Evolutionary conservation across 495 filamentous ascomycete species (phyloP).

Genomic region (Cryomyces minteri): DNA sequence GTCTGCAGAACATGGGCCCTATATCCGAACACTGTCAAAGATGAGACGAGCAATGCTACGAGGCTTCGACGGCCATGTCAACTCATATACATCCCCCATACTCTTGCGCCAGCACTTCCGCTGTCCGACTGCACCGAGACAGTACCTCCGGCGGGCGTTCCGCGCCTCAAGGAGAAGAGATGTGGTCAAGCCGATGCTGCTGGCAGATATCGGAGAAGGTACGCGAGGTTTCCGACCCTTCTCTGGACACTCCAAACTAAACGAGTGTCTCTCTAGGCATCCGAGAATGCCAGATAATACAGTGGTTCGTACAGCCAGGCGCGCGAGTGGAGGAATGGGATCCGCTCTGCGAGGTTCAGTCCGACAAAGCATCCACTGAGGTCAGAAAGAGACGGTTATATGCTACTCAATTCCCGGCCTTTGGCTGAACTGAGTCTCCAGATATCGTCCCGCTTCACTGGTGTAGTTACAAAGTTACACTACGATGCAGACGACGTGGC

Average conservation of each 20-base stretch:
- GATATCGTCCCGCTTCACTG: slow-evolving; percentile 89
- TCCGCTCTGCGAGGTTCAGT: slow-evolving; percentile 92
- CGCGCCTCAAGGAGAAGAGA: slow-evolving; percentile 37
- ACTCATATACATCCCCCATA: too few relatives aligned
- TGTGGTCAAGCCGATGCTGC: slow-evolving; percentile 65
- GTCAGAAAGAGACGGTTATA: slow-evolving; percentile 15
- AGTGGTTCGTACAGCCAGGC: slow-evolving; percentile 97
- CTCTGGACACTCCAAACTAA: background rate
- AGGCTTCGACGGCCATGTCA: too few relatives aligned
- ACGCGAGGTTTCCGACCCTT: slow-evolving; percentile 4
- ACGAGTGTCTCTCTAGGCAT: slow-evolving; percentile 42
- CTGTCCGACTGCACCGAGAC: background rate
- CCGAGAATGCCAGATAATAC: slow-evolving; percentile 94
- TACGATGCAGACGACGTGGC: slow-evolving; percentile 95
- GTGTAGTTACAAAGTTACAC: slow-evolving; percentile 88
- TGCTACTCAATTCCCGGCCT: background rate
- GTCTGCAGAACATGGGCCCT: too few relatives aligned
- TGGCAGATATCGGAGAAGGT: slow-evolving; percentile 98
- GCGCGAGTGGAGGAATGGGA: slow-evolving; percentile 96
- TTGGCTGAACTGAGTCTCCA: slow-evolving; percentile 12
- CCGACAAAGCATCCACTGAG: slow-evolving; percentile 96
- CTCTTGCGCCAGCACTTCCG: too few relatives aligned
- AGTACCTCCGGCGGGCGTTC: slow-evolving; percentile 25
- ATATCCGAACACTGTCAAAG: too few relatives aligned
- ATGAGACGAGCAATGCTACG: too few relatives aligned